These are phyloP conservation scores for Carex cristatella DNA, from an alignment of 176 grass and related monocot genomes.

Conservation along the genomic window DNA sequence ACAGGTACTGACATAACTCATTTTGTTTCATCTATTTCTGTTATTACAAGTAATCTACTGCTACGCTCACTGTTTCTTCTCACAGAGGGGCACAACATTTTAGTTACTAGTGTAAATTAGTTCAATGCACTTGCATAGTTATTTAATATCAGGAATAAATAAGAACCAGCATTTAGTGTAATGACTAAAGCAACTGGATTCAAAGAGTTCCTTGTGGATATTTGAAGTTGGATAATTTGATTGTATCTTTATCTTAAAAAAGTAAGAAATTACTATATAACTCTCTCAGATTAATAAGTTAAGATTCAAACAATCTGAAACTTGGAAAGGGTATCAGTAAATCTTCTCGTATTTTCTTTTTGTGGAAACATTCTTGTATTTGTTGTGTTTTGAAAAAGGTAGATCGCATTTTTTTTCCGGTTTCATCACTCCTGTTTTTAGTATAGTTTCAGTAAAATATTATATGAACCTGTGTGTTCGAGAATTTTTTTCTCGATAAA, in stretches of 20 bases:
- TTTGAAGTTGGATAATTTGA: no score
- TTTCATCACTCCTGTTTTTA: background rate
- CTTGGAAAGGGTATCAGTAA: background rate
- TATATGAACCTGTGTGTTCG: background rate
- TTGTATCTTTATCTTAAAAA: no score
- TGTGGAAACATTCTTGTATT: background rate
- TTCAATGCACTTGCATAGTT: background rate
- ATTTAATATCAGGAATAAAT: background rate
- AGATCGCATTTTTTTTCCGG: background rate
- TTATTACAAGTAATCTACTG: background rate
- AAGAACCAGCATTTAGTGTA: no score
- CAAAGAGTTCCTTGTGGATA: no score
- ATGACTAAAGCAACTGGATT: no score
- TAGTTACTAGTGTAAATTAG: background rate
- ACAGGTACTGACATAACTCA: constrained; percentile 39
- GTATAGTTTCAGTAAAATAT: background rate
- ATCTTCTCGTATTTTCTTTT: background rate
- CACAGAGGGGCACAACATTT: background rate
- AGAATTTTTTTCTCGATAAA: background rate
- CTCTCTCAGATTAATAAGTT: background rate
- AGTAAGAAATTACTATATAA: background rate
- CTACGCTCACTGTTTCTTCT: background rate
- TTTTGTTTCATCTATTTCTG: background rate
- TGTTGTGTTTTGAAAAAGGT: background rate
- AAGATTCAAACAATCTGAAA: background rate